Evolutionary conservation across 495 filamentous ascomycete genomes (phyloP), one percentile per base, ranked within the genome.

Genomic region (Pseudevernia furfuracea): DNA sequence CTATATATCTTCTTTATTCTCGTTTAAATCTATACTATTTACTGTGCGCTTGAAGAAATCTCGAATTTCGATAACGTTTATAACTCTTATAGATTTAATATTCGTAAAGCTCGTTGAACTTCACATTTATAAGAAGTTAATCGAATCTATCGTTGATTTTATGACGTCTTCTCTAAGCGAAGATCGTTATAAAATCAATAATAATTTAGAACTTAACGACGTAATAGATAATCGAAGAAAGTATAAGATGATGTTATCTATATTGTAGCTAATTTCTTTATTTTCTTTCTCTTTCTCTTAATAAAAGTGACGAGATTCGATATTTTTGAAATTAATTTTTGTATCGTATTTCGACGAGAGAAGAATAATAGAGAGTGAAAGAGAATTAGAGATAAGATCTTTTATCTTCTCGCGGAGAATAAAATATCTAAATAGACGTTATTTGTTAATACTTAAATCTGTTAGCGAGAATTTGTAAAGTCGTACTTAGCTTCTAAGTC

Each of bases 61-160:
- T 68, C 41, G 23, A 66, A 59, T 48, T 8, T 58, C 57, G 37
- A 23, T 66, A 49, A n/a, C n/a, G n/a, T n/a, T n/a, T n/a, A n/a
- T n/a, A n/a, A n/a, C n/a, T n/a, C n/a, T n/a, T n/a, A n/a, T n/a
- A n/a, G n/a, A n/a, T n/a, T n/a, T n/a, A n/a, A n/a, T n/a, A n/a
- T n/a, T n/a, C n/a, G n/a, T n/a, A n/a, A 38, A 21, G 36, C 58
- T 37, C 23, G 38, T 60, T 17, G 55, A 17, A 9, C 11, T 58
- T 28, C 11, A 17, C 30, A 36, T 32, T 4, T 28, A 21, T 17
- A 21, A 17, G n/a, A 14, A 17, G 2, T 36, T 58, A 36, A 7
- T 28, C 28, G 21, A 4, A 37, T 58, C 30, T 58, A 17, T 12
- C 19, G 46, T 1, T 52, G 46, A 17, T 3, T 19, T 8, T 17